Evolutionary conservation across 345 rosid species (phyloP), one percentile per base, ranked within the genome.

Genomic region (Acer negundo): DNA sequence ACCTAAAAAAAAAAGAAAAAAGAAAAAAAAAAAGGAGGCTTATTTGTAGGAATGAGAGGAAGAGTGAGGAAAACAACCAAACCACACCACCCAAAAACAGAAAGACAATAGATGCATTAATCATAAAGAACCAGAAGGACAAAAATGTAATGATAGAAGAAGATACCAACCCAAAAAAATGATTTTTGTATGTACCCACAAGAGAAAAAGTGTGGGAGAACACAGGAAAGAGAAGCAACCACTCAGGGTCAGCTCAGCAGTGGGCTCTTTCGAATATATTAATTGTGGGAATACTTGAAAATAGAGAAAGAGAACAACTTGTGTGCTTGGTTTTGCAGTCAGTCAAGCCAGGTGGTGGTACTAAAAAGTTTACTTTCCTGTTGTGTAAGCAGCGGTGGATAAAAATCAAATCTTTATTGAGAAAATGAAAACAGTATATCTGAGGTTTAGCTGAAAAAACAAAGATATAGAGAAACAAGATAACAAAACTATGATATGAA

Each of bases 1-100:
- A 80, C 84, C 86, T 77, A 67, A 72, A 78, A 75, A 80, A 47
- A 5, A 38, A 73, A 66, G 2, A 78, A 75, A 80, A 40, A 6
- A 38, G 2, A 78, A 75, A 80, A 40, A 6, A 38, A 74, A 66
- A 44, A 76, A 64, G 46, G 75, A 83, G 62, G 49, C 72, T 31
- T 70, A 71, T 51, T 24, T 13, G 15, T 75, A 53, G 69, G 72
- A 80, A 79, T 16, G n/a, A 70, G 72, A 67, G 62, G 76, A 75
- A 74, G 77, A 67, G 58, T 70, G 47, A 77, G 58, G 69, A 77
- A 69, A 19, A 81, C 69, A 51, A 69, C 67, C 62, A 63, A 49
- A 65, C 68, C 56, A 64, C 40, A 2, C 82, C 24, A 73, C 49
- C 66, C 73, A 19, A 23, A 28, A 84, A 70, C 19, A 59, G 17